Conservation (phyloP, 2,329 filamentous ascomycete genomes). For the Colletotrichum zoysiae region DNA sequence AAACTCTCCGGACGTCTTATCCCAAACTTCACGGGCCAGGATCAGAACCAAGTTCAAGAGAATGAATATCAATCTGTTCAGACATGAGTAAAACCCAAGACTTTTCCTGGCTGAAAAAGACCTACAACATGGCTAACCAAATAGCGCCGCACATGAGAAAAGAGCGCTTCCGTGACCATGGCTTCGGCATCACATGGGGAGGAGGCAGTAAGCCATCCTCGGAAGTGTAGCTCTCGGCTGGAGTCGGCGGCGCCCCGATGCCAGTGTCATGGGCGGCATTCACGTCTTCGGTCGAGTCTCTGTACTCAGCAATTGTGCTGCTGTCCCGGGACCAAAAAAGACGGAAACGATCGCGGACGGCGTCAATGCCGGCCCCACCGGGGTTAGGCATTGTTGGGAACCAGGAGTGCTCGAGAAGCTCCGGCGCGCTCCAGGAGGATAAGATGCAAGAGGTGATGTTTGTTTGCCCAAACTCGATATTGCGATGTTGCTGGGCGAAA, state of each 20-base stretch:
- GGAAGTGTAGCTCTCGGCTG: constrained; percentile 30
- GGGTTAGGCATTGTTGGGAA: constrained; percentile 16
- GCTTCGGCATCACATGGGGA: constrained; percentile 28
- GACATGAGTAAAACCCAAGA: neutral
- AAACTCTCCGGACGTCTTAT: constrained; percentile 12
- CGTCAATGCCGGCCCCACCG: constrained; percentile 14
- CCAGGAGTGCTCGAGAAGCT: neutral
- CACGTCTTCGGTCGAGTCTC: constrained; percentile 22
- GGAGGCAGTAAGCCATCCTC: constrained; percentile 30
- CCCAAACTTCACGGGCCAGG: constrained; percentile 33
- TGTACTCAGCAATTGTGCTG: constrained; percentile 18
- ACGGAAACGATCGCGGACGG: constrained; percentile 35
- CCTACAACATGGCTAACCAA: constrained; percentile 40
- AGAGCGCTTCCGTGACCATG: constrained; percentile 37
- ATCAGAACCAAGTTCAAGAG: constrained; percentile 37
- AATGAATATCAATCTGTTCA: constrained; percentile 33
- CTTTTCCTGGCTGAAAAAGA: neutral
- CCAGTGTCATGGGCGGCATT: constrained; percentile 5
- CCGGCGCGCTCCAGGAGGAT: neutral
- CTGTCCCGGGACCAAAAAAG: constrained; percentile 27
- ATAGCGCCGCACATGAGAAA: constrained; percentile 39
- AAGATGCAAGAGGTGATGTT: neutral
- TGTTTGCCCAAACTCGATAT: neutral
- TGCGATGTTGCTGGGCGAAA: neutral
- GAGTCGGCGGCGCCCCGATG: constrained; percentile 13